Evolutionary conservation across 1,284 basidiomycete species (phyloP).

Genomic region (Apiotrichum brassicae): DNA sequence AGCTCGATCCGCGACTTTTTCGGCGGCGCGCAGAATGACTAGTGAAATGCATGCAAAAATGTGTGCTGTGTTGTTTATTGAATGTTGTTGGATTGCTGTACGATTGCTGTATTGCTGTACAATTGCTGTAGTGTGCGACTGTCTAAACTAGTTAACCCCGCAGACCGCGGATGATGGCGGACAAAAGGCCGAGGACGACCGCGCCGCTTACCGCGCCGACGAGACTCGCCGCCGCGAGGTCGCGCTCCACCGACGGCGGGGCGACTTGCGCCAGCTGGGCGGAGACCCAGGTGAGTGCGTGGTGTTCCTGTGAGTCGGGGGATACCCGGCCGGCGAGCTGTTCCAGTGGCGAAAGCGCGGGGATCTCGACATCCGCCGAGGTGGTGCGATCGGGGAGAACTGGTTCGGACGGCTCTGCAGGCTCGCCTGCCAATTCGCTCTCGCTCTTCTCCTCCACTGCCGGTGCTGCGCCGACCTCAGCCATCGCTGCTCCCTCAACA

Average conservation of each 20-base stretch:
- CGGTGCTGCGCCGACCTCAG: too few relatives aligned
- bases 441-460: too few relatives aligned
- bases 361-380: too few relatives aligned
- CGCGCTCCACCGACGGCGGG: constrained; percentile 24
- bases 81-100: too few relatives aligned
- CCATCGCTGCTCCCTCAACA: neutral
- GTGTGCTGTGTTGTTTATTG: too few relatives aligned
- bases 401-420: too few relatives aligned
- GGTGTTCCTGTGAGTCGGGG: neutral
- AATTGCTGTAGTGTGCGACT: neutral
- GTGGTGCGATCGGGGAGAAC: too few relatives aligned
- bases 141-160: neutral
- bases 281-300: constrained; percentile 8
- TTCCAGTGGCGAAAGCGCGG: constrained; percentile 4
- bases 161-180: neutral
- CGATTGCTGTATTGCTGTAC: too few relatives aligned
- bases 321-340: neutral
- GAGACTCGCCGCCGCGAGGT: constrained; percentile 20
- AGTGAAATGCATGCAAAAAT: too few relatives aligned
- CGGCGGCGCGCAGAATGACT: constrained; percentile 48
- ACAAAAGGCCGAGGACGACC: constrained; percentile 1
- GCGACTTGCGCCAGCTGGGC: constrained; percentile 19
- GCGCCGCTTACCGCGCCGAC: constrained; percentile 17
- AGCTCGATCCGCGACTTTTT: constrained; percentile 70
- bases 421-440: too few relatives aligned